These are phyloP conservation scores for Ziziphus jujuba DNA, from an alignment of 306 rosid genomes.

Conservation along the genomic window DNA sequence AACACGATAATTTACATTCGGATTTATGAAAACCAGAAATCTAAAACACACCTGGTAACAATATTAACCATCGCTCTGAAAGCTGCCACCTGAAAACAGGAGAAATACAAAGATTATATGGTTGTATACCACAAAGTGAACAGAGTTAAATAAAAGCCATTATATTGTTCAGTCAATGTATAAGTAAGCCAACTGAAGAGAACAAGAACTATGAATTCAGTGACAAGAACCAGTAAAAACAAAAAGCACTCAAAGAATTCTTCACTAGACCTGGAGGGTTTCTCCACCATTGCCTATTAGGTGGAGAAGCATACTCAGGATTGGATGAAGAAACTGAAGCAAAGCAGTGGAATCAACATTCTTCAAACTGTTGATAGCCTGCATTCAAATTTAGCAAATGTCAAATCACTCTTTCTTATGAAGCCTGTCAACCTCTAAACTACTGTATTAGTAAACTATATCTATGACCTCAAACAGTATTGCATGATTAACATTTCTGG, in stretches of 20 bases:
- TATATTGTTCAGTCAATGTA: not conserved
- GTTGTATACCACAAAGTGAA: slow-evolving; percentile 15
- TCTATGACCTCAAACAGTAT: not conserved
- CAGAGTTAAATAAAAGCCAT: not conserved
- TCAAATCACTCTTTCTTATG: slow-evolving; percentile 20
- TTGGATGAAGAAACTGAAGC: slow-evolving; percentile 98
- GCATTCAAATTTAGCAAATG: slow-evolving; percentile 35
- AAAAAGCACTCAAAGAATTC: slow-evolving; percentile 13
- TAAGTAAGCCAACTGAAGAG: not conserved
- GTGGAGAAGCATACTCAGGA: slow-evolving; percentile 97
- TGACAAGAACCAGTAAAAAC: not conserved
- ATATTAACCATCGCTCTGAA: slow-evolving; percentile 99
- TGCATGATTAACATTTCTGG: not conserved
- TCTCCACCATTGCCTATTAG: slow-evolving; percentile 99
- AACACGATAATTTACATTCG: slow-evolving; percentile 13
- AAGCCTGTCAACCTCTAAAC: slow-evolving; percentile 1
- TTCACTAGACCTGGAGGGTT: slow-evolving; percentile 83
- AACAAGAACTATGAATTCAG: slow-evolving; percentile 9
- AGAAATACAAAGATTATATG: slow-evolving; percentile 27
- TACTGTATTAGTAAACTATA: not conserved
- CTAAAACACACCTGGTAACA: slow-evolving; percentile 73
- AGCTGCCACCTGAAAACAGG: slow-evolving; percentile 87
- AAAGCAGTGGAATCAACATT: slow-evolving; percentile 98
- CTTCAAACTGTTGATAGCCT: slow-evolving; percentile 99
- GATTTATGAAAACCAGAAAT: not conserved